Evolutionary conservation across 2,329 filamentous ascomycete species (phyloP).

Genomic region (Zasmidium cellare): DNA sequence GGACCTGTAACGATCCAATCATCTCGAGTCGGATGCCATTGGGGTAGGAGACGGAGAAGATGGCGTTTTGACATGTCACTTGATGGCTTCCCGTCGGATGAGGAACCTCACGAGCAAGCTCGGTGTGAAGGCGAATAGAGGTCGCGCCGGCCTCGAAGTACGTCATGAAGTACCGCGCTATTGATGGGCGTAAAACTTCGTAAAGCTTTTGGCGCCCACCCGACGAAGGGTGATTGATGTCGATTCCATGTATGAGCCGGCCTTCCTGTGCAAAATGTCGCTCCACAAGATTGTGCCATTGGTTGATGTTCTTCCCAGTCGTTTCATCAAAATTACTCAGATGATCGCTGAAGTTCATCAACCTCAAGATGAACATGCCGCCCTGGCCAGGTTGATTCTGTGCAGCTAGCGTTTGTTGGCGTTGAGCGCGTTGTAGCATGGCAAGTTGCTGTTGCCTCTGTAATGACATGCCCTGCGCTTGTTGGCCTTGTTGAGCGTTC

Average conservation of each 20-base stretch:
- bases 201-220: constrained; percentile 67
- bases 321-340: constrained; percentile 56
- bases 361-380: constrained; percentile 50
- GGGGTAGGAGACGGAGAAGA: constrained; percentile 85
- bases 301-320: constrained; percentile 65
- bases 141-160: constrained; percentile 85
- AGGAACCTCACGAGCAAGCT: constrained; percentile 61
- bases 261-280: constrained; percentile 79
- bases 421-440: constrained; percentile 27
- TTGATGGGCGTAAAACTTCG: constrained; percentile 77
- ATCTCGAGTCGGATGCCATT: constrained; percentile 62
- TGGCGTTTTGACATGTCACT: constrained; percentile 74
- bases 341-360: constrained; percentile 59
- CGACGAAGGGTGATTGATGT: constrained; percentile 30
- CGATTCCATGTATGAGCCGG: constrained; percentile 60
- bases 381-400: constrained; percentile 32
- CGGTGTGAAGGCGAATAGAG: constrained; percentile 82
- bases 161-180: constrained; percentile 86
- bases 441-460: constrained; percentile 27
- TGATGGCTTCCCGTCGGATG: constrained; percentile 66
- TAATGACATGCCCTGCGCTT: constrained; percentile 7
- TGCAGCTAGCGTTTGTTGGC: constrained; percentile 26
- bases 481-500: constrained; percentile 39
- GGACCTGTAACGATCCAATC: constrained; percentile 71
- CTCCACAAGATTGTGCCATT: constrained; percentile 78